phyloP scores from a whole-genome alignment of 1,139 yeast genomes.

The Yarrowia galli region DNA sequence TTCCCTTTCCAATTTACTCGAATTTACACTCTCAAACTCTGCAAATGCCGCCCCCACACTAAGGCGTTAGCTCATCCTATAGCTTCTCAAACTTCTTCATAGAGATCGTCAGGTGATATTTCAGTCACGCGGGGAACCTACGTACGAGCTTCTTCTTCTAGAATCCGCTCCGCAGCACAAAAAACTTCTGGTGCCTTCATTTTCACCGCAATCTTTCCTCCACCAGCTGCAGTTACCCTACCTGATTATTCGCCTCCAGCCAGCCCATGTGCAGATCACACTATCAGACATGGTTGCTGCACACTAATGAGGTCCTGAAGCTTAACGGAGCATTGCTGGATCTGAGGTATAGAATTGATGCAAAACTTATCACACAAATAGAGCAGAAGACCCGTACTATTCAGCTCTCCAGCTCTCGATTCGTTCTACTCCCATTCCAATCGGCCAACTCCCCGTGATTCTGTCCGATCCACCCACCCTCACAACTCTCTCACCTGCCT shows the following conservation, averaged over 20 bases:
- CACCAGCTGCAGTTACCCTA: slow-evolving; percentile 7
- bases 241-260: neutral
- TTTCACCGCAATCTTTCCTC: slow-evolving; percentile 1
- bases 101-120: too few species aligned
- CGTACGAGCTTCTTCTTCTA: too few species aligned
- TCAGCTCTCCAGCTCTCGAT: neutral
- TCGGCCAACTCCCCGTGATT: neutral
- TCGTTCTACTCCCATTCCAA: neutral
- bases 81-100: too few species aligned
- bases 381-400: neutral
- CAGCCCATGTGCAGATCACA: slow-evolving; percentile 28
- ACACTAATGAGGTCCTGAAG: slow-evolving; percentile 7
- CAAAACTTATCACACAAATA: too few species aligned
- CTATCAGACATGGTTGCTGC: slow-evolving; percentile 37
- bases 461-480: neutral
- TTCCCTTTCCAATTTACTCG: too few species aligned
- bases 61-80: neutral
- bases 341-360: neutral
- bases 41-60: neutral
- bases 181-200: neutral
- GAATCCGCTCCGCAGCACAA: too few species aligned
- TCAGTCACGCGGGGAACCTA: neutral
- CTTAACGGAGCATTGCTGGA: neutral
- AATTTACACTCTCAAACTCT: too few species aligned
- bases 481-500: neutral